phyloP scores from a whole-genome alignment of 441 rosid genomes.

The Geranium incanum region DNA sequence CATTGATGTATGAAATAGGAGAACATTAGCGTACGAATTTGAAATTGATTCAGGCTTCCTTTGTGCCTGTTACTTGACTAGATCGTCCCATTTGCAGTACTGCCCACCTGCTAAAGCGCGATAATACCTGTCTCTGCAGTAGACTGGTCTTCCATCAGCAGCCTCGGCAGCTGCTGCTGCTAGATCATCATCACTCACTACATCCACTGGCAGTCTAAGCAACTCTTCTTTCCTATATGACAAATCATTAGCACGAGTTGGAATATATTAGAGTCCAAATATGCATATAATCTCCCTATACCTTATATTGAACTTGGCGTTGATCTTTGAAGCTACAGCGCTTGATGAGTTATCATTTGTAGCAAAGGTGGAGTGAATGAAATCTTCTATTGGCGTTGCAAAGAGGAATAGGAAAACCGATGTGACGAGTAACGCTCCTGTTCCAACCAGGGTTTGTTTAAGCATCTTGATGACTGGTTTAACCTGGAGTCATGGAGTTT shows the following conservation, averaged over 20 bases:
- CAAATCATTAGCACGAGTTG: slow-evolving; percentile 10
- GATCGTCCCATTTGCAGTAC: slow-evolving; percentile 92
- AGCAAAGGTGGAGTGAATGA: slow-evolving; percentile 38
- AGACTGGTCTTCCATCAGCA: slow-evolving; percentile 90
- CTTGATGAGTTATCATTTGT: slow-evolving; percentile 31
- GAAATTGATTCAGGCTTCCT: slow-evolving; percentile 7
- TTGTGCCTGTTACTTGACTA: slow-evolving; percentile 26
- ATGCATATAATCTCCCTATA: slow-evolving; percentile 21
- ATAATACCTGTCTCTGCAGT: slow-evolving; percentile 75
- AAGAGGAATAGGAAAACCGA: slow-evolving; percentile 54
- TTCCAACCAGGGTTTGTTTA: slow-evolving; percentile 75
- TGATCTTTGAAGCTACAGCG: slow-evolving; percentile 38
- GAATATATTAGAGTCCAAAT: slow-evolving; percentile 8
- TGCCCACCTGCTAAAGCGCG: slow-evolving; percentile 79
- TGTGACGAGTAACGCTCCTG: slow-evolving; percentile 70
- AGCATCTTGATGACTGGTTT: slow-evolving; percentile 81
- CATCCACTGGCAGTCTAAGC: slow-evolving; percentile 62
- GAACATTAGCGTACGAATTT: neutral
- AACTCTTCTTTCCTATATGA: slow-evolving; percentile 60
- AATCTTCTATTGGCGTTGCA: slow-evolving; percentile 72
- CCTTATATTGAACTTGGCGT: slow-evolving; percentile 58
- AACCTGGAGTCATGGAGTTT: slow-evolving; percentile 40
- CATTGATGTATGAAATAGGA: slow-evolving; percentile 13
- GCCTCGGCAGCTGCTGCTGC: slow-evolving; percentile 97
- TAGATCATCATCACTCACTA: slow-evolving; percentile 56